Base-by-base conservation (phyloP, 1,284 basidiomycete species). In the Heterobasidion annosum region DNA sequence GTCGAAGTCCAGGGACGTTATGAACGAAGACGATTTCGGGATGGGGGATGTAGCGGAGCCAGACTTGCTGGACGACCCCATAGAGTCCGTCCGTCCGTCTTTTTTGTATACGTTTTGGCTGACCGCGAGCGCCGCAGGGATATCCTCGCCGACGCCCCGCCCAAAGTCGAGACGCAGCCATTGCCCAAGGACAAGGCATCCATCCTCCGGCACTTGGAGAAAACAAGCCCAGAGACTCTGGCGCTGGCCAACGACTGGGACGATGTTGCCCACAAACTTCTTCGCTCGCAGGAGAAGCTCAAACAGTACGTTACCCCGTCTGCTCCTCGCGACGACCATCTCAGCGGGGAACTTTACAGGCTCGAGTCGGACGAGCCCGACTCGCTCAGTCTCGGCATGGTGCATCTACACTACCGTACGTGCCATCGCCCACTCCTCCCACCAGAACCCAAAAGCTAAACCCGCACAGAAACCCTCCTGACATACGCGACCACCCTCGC, bases 401-500 rank as follows among this genome's bases (percentile, higher is more conserved):
- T 83, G 51, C 87, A 92, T 62, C 68, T 91, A 40, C 80, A 90
- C 67, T 85, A 91, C 62, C 90, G 88, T 88, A 67, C 64, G 85
- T 74, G 10, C 37, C 35, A 42, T 32, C 43, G 5, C 50, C 42
- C 35, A 53, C n/a, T 16, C 8, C 8, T 48, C 16, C 5, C 35
- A 55, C 42, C 46, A 49, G 4, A n/a, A 34, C 19, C 35, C 55
- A 51, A 5, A 25, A 3, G 25, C 40, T 57, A 42, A 57, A 35
- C 44, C 52, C 13, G 54, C 48, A 52, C 66, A 93, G 92, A 98
- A 75, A 82, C 92, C 1, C 76, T 97, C 2, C 72, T 96, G 47
- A 91, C 94, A 8, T 99, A 99, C 67, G 79, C 90, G 8, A 91
- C 93, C 1, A 88, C 86, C 1, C 84, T 98, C 48, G 89, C 94